A percentile compares a stretch with the other conserved stretches of the same genome.
These are phyloP conservation scores for Neofusicoccum umdonicola DNA, from an alignment of 2,329 filamentous ascomycete species.

Conservation along the genomic window DNA sequence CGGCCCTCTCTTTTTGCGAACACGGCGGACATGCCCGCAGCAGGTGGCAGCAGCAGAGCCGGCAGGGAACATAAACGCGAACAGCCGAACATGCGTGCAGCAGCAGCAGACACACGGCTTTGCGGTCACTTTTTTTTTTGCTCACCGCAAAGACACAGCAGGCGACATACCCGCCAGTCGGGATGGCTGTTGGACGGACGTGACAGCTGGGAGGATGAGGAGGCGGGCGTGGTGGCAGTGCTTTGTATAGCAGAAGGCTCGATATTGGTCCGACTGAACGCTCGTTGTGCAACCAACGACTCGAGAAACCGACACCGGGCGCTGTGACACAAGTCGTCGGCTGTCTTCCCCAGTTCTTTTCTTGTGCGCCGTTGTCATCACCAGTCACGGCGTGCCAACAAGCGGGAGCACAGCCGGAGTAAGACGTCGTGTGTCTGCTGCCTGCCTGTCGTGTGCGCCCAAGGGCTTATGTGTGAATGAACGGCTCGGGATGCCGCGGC, in stretches of 20 bases:
- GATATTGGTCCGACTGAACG: constrained; percentile 6
- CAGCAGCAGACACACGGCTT: background rate
- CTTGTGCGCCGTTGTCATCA: constrained; percentile 1
- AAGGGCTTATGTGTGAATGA: constrained; percentile 7
- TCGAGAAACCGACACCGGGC: background rate
- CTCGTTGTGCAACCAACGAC: background rate
- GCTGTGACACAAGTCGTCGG: background rate
- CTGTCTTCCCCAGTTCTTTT: background rate
- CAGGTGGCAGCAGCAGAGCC: background rate
- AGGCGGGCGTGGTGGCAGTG: background rate
- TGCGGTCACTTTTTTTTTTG: background rate
- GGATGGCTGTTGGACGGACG: background rate
- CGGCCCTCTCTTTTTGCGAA: background rate
- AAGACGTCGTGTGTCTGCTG: background rate
- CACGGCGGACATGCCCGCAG: background rate
- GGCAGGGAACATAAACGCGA: background rate
- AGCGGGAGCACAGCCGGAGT: background rate
- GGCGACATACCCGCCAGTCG: background rate
- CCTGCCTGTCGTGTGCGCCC: background rate
- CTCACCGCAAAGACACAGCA: background rate
- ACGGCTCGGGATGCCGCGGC: background rate
- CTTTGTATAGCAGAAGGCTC: constrained; percentile 10
- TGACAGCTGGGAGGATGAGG: background rate
- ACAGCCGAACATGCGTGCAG: constrained; percentile 1
- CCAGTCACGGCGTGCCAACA: background rate